These are phyloP conservation scores for Monosporozyma aquatica DNA, from an alignment of 805 yeast genomes.

Conservation along the genomic window DNA sequence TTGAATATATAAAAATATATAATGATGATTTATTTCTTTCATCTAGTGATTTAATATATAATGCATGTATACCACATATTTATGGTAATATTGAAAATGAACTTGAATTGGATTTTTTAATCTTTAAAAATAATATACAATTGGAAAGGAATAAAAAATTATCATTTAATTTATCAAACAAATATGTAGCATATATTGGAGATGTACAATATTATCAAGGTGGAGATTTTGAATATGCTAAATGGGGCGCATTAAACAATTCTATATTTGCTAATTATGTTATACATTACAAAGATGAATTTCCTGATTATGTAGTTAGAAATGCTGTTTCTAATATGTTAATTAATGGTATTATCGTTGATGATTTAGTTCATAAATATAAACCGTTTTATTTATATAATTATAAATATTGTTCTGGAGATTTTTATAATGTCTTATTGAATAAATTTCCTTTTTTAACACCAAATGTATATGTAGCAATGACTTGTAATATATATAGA, in stretches of 20 bases:
- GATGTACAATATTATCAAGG: constrained; percentile 2
- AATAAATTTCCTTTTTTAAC: neutral
- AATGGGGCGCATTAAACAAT: constrained; percentile 2
- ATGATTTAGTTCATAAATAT: neutral
- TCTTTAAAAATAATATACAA: neutral
- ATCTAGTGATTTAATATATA: too few relatives aligned
- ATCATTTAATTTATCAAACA: neutral
- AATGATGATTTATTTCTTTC: neutral
- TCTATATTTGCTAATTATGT: constrained; percentile 3
- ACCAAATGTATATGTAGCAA: neutral
- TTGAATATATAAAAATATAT: neutral
- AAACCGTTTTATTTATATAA: constrained; percentile 7
- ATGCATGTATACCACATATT: too few relatives aligned
- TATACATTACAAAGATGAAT: neutral
- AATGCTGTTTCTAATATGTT: constrained; percentile 12
- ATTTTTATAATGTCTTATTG: neutral
- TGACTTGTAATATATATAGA: neutral
- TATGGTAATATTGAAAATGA: too few relatives aligned
- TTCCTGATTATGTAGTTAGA: constrained; percentile 1
- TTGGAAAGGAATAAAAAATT: neutral
- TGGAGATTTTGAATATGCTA: constrained; percentile 3
- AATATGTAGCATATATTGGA: constrained; percentile 5
- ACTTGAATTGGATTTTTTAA: neutral
- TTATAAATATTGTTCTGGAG: neutral
- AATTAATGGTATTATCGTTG: neutral